Base-by-base conservation (phyloP, 2,329 filamentous ascomycete species). In the Diaporthe citri region DNA sequence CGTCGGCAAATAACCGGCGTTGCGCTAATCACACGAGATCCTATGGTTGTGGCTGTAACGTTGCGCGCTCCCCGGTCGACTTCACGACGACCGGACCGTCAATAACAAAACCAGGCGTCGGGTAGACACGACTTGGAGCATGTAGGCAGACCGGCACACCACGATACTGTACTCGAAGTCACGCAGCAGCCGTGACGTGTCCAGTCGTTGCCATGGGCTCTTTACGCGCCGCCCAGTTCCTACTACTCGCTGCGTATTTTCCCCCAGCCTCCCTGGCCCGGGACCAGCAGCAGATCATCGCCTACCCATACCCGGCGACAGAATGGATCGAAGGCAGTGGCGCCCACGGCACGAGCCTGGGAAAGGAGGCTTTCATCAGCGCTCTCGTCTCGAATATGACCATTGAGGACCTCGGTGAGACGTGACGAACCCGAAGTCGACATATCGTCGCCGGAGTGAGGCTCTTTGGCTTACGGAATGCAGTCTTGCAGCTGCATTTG, bases 401-500 rank as follows among this genome's bases (percentile, higher is more conserved):
- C 9, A 60, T 83, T 17, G 79, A 81, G 66, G 82, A 83, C 51
- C 72, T 83, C 17, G 64, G 64, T 69, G 64, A 69, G 64, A 69
- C 34, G 48, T 80, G 80, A 12, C 20, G 4, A 34, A 22, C 36
- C 71, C 25, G 28, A 60, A 13, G 2, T 25, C 25, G 43, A 15
- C n/a, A 31, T 51, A 74, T 78, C 43, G 8, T 34, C 62, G 62
- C 22, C 31, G 4, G 25, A 22, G 2, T 13, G 13, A 39, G 34
- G 41, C 12, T 2, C 67, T 67, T n/a, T 39, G 82, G 64, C 64
- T 69, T 55, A 69, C 48, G 3, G 31, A 4, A 5, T 22, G 64
- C 28, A 69, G 82, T 84, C 3, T 71, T 85, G n/a, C 85, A 87
- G 79, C 78, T 86, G 28, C 85, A 87, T 72, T 81, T 87, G 52